Evolutionary conservation across 441 rosid genomes (phyloP).

Genomic region (Euphorbia celastroides): DNA sequence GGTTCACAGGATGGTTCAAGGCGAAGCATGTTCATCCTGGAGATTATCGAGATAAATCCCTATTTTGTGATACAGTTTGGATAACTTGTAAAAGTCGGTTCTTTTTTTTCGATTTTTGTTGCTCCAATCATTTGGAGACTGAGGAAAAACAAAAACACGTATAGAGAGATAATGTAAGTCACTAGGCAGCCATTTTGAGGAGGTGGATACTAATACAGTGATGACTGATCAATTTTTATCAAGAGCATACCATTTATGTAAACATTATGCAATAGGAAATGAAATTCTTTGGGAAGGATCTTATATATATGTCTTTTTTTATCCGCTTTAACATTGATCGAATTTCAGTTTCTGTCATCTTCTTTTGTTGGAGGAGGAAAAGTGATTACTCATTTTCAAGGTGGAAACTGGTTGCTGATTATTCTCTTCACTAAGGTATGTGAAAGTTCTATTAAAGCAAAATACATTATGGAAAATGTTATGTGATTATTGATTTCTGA

Average conservation of each 20-base stretch:
- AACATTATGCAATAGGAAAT: constrained; percentile 22
- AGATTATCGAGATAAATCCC: constrained; percentile 17
- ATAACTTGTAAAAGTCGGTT: constrained; percentile 21
- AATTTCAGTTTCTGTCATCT: constrained; percentile 7
- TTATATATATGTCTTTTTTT: constrained; percentile 9
- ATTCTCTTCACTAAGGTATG: background rate
- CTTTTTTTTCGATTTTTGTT: constrained; percentile 19
- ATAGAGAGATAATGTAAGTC: constrained; percentile 23
- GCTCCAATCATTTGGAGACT: constrained; percentile 26
- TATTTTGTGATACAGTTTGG: constrained; percentile 16
- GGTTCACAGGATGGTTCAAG: constrained; percentile 23
- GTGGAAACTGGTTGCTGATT: background rate
- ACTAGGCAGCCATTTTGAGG: constrained; percentile 35
- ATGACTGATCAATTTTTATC: constrained; percentile 17
- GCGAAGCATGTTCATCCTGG: constrained; percentile 23
- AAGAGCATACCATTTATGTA: constrained; percentile 17
- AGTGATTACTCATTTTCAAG: background rate
- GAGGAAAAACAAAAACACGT: constrained; percentile 22
- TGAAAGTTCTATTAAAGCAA: background rate
- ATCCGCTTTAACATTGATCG: constrained; percentile 9
- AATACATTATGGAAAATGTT: background rate
- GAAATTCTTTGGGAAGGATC: constrained; percentile 20
- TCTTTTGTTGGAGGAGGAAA: background rate
- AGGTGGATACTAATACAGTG: constrained; percentile 29
- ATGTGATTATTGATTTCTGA: background rate